Evolutionary conservation across 208 protist genomes (phyloP).

Genomic region (Angomonas desouzai): DNA sequence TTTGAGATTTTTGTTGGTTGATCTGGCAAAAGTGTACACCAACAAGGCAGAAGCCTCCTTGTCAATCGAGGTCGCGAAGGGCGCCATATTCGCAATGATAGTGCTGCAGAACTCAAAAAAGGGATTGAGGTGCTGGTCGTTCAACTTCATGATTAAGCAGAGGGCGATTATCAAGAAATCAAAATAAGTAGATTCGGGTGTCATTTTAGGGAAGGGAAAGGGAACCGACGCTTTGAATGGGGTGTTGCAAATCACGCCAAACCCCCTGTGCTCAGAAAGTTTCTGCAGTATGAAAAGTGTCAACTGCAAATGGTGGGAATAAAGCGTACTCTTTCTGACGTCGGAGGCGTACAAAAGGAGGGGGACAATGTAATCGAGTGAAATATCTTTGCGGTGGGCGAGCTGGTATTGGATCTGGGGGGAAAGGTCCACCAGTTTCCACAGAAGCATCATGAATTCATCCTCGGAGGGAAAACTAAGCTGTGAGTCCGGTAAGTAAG

Average conservation of each 20-base stretch:
- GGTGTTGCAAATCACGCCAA: slow-evolving; percentile 78
- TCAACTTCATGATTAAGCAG: slow-evolving; percentile 52
- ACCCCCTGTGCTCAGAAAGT: slow-evolving; percentile 64
- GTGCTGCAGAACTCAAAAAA: slow-evolving; percentile 65
- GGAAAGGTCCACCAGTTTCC: slow-evolving; percentile 75
- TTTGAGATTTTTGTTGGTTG: slow-evolving; percentile 35
- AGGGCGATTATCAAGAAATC: slow-evolving; percentile 79
- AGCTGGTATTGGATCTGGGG: slow-evolving; percentile 49
- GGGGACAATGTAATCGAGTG: slow-evolving; percentile 66
- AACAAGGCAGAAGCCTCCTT: slow-evolving; percentile 37
- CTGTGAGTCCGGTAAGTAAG: slow-evolving; percentile 72
- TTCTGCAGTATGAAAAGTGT: slow-evolving; percentile 78
- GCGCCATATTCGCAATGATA: slow-evolving; percentile 80
- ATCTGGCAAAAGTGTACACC: slow-evolving; percentile 44
- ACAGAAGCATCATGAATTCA: slow-evolving; percentile 85
- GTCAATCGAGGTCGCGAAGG: slow-evolving; percentile 70
- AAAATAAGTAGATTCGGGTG: slow-evolving; percentile 45
- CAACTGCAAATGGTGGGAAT: slow-evolving; percentile 63
- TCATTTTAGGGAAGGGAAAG: slow-evolving; percentile 43
- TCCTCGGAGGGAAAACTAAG: slow-evolving; percentile 44
- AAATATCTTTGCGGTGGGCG: slow-evolving; percentile 22
- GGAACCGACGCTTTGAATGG: slow-evolving; percentile 47
- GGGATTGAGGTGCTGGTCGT: slow-evolving; percentile 33
- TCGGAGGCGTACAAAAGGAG: slow-evolving; percentile 73
- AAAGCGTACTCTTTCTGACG: slow-evolving; percentile 33